These are phyloP conservation scores for Ophiostoma tasmaniense DNA, from an alignment of 2,329 filamentous ascomycete genomes.

Conservation along the genomic window DNA sequence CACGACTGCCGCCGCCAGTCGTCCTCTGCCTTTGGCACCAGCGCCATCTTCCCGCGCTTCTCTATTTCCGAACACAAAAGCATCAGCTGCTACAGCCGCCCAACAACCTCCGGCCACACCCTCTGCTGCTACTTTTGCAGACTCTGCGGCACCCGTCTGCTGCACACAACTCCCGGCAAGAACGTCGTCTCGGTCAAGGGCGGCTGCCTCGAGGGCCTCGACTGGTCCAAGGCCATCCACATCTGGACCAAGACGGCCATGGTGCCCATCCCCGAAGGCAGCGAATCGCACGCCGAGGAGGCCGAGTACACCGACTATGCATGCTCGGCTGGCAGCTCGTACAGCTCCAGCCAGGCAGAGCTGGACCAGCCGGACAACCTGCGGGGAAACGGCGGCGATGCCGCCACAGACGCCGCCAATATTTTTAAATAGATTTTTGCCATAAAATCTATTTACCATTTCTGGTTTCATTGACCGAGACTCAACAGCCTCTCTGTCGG, in stretches of 20 bases:
- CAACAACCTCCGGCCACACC: conserved; percentile 46
- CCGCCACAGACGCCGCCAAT: conserved; percentile 16
- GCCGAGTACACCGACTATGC: conserved; percentile 38
- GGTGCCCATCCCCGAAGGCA: conserved; percentile 58
- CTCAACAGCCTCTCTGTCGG: no score
- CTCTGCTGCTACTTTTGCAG: conserved; percentile 61
- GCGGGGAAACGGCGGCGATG: conserved; percentile 12
- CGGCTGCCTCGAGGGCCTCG: conserved; percentile 55
- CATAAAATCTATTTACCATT: no score
- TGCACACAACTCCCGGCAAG: conserved; percentile 52
- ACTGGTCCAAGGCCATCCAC: conserved; percentile 54
- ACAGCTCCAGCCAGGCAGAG: conserved; percentile 32
- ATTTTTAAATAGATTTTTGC: neutral
- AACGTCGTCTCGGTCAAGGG: conserved; percentile 58
- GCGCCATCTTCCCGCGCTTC: conserved; percentile 63
- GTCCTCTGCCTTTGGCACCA: conserved; percentile 51
- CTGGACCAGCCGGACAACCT: conserved; percentile 37
- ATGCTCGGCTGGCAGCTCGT: conserved; percentile 20
- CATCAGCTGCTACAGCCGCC: conserved; percentile 50
- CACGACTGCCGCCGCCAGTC: conserved; percentile 21
- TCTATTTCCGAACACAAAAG: conserved; percentile 33
- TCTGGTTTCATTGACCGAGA: no score
- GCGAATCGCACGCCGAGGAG: conserved; percentile 48
- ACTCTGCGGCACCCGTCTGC: conserved; percentile 54
- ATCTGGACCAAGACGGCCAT: conserved; percentile 62